Evolutionary conservation across 352 stramenopile genomes (phyloP), one percentile per base, ranked within the genome.

Genomic region (Blastocystis sp.): DNA sequence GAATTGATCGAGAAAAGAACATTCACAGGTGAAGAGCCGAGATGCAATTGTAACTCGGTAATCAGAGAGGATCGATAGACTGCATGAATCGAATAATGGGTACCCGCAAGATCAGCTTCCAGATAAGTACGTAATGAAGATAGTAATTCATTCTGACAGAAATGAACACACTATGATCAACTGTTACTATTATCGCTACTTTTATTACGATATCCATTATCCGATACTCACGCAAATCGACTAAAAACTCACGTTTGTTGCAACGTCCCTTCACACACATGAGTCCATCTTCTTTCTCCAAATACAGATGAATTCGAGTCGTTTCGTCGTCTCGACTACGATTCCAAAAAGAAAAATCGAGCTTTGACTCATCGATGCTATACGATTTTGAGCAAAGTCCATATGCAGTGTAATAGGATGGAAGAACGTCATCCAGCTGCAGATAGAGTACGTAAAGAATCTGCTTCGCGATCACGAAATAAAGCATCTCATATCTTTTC

Each of bases 401-500:
- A 30, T 68, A 85, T n/a, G 73, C 26, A 4, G 24, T 37, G 20
- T 68, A 53, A 13, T 62, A 45, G 13, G 54, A 53, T 16, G 59
- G 30, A 8, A 53, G 53, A 18, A 85, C 11, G 30, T 20, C 45
- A 11, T 18, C n/a, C 9, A 85, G 37, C 50, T 85, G 73, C 50
- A 26, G 53, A 39, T 85, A 62, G 0, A 85, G 50, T 3, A 45
- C 53, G 26, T 85, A 85, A 7, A 85, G 73, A 30, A 68, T 85
- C 30, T 85, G 73, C 37, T 68, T 66, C 16, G 73, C 50, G 39
- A 85, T 47, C 53, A 85, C 30, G 39, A 68, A 85, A 24, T 85
- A 68, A 39, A 85, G 13, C 73, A 85, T 69, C 47, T 85, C 50
- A 55, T 85, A 85, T 11, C 73, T 85, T 24, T 20, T 54, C 18